Evolutionary conservation across 1,139 yeast species (phyloP).

Genomic region (Blastobotrys arbuscula): DNA sequence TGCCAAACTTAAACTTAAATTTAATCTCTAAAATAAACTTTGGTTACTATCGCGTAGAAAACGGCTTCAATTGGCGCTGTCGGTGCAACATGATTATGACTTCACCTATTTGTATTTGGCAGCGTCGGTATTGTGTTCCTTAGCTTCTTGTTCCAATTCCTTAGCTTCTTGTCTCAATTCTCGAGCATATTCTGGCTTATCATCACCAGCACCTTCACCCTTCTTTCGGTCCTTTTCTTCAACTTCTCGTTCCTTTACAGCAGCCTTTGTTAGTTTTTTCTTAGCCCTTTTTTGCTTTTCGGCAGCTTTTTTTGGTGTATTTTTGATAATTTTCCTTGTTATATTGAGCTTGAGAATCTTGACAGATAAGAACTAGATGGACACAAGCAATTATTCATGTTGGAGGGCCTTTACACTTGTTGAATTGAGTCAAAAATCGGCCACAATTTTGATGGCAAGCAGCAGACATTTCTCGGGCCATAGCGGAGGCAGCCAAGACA

Average conservation of each 20-base stretch:
- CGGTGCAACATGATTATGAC: too few relatives aligned
- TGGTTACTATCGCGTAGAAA: too few relatives aligned
- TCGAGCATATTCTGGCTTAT: not conserved
- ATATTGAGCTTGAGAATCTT: not conserved
- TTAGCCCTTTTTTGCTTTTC: not conserved
- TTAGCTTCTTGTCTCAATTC: not conserved
- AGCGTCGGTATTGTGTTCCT: not conserved
- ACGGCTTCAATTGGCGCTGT: too few relatives aligned
- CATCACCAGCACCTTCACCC: not conserved
- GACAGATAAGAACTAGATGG: not conserved
- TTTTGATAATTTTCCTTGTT: not conserved
- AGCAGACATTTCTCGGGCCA: not conserved
- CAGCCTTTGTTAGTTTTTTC: not conserved
- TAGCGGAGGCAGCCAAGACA: not conserved
- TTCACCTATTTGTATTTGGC: not conserved
- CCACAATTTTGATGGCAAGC: conserved; percentile 7
- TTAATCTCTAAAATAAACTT: too few relatives aligned
- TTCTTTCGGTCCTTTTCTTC: not conserved
- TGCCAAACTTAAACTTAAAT: too few relatives aligned
- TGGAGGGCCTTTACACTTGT: conserved; percentile 9
- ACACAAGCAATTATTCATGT: conserved; percentile 6
- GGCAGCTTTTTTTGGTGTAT: not conserved
- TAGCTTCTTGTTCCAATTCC: not conserved
- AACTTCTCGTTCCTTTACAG: not conserved
- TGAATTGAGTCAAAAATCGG: conserved; percentile 7